Evolutionary conservation across 768 basidiomycete genomes (phyloP).

Genomic region (Candolleomyces eurysporus): DNA sequence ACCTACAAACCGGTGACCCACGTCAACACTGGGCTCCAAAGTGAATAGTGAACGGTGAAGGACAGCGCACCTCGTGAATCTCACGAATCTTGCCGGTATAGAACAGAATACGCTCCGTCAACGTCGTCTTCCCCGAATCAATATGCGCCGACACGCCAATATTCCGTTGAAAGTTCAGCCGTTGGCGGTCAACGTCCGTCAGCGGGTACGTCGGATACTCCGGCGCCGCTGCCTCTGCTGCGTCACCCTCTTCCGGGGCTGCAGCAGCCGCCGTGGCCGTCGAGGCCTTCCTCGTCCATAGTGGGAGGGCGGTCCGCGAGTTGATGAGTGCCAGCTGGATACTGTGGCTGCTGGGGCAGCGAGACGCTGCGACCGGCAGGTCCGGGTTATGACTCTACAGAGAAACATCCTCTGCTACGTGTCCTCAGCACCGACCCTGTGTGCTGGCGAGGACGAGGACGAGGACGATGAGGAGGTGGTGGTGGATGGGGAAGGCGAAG

Average conservation of each 20-base stretch:
- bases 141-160: constrained; percentile 96
- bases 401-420: constrained; percentile 4
- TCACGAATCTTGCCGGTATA: constrained; percentile 95
- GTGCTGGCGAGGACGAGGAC: no score
- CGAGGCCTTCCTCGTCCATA: background rate
- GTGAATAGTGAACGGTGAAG: no score
- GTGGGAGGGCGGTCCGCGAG: background rate
- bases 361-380: constrained; percentile 6
- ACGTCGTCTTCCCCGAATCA: constrained; percentile 96
- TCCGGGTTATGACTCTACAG: constrained; percentile 6
- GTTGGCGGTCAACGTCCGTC: constrained; percentile 60
- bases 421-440: no score
- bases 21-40: no score
- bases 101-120: constrained; percentile 93
- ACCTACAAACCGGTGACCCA: constrained; percentile 52
- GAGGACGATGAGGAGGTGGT: no score
- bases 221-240: constrained; percentile 18
- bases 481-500: no score
- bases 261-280: constrained; percentile 45
- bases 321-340: constrained; percentile 7
- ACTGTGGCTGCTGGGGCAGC: background rate
- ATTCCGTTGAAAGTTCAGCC: constrained; percentile 81
- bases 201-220: constrained; percentile 38
- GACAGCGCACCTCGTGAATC: constrained; percentile 89
- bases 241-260: constrained; percentile 25